phyloP scores from a whole-genome alignment of 345 rosid species.

The Cochlearia excelsa region DNA sequence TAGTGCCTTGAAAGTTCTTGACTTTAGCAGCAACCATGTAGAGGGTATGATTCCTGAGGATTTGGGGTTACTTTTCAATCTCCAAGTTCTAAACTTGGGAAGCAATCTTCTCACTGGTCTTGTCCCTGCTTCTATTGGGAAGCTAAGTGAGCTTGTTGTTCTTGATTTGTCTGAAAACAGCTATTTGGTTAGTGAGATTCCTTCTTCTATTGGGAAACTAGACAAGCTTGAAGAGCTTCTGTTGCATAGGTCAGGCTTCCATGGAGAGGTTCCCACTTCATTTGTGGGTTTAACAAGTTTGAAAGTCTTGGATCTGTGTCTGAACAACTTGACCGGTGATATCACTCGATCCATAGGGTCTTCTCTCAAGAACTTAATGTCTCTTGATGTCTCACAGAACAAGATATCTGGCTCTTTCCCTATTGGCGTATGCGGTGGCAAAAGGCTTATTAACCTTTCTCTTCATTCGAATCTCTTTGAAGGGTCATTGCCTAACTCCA shows the following conservation, averaged over 20 bases:
- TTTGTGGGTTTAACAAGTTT: conserved; percentile 57
- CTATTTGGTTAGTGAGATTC: conserved; percentile 63
- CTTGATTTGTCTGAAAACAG: conserved; percentile 83
- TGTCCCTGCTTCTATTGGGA: conserved; percentile 64
- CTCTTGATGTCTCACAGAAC: conserved; percentile 80
- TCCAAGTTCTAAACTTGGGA: conserved; percentile 66
- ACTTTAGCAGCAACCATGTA: conserved; percentile 64
- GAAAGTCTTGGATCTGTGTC: conserved; percentile 60
- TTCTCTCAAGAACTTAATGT: conserved; percentile 61
- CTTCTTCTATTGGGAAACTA: conserved; percentile 63
- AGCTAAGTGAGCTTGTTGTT: conserved; percentile 62
- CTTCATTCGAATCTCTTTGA: conserved; percentile 71
- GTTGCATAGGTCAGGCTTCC: conserved; percentile 73
- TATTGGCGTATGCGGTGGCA: conserved; percentile 57
- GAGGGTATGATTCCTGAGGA: conserved; percentile 79
- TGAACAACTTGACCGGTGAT: conserved; percentile 74
- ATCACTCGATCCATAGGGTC: conserved; percentile 49
- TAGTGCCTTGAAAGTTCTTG: conserved; percentile 53
- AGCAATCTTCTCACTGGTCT: conserved; percentile 71
- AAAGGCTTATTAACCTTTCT: conserved; percentile 54
- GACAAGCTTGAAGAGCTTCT: conserved; percentile 69
- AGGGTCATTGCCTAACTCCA: conserved; percentile 59
- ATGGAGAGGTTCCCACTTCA: conserved; percentile 71
- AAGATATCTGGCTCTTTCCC: conserved; percentile 75
- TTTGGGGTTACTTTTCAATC: conserved; percentile 55